These are phyloP conservation scores for Debaryomyces subglobosus DNA, from an alignment of 1,139 yeast species.

Conservation along the genomic window DNA sequence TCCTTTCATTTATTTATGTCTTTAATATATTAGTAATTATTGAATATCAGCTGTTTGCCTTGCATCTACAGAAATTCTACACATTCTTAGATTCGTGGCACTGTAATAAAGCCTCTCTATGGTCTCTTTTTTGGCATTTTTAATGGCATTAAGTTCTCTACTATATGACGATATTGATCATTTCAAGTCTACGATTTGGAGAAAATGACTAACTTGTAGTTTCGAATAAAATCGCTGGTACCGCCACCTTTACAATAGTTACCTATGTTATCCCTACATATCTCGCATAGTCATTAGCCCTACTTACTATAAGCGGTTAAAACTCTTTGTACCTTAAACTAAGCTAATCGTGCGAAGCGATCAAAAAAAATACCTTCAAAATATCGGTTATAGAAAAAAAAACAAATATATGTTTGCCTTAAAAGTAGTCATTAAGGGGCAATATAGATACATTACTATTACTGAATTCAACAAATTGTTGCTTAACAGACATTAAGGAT, in stretches of 20 bases:
- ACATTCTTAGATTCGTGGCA: background rate
- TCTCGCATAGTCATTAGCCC: background rate
- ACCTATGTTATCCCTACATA: background rate
- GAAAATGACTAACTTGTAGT: background rate
- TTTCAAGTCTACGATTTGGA: background rate
- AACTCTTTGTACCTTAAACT: background rate
- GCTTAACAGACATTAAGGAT: conserved; percentile 10
- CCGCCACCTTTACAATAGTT: background rate
- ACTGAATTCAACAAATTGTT: background rate
- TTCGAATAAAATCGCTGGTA: background rate
- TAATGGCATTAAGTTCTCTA: no score
- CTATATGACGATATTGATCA: background rate
- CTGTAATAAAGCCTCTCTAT: no score
- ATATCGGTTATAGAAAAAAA: conserved; percentile 1
- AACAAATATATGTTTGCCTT: background rate
- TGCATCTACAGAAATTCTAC: background rate
- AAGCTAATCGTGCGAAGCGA: conserved; percentile 1
- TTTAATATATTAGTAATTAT: background rate
- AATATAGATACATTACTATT: background rate
- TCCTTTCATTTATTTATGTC: background rate
- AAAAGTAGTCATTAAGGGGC: background rate
- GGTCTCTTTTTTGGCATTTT: no score
- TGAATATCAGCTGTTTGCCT: background rate
- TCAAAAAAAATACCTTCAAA: conserved; percentile 2
- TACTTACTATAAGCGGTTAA: background rate